Evolutionary conservation across 2,329 filamentous ascomycete species (phyloP), one percentile per base, ranked within the genome.

Genomic region (Colletotrichum liriopes): DNA sequence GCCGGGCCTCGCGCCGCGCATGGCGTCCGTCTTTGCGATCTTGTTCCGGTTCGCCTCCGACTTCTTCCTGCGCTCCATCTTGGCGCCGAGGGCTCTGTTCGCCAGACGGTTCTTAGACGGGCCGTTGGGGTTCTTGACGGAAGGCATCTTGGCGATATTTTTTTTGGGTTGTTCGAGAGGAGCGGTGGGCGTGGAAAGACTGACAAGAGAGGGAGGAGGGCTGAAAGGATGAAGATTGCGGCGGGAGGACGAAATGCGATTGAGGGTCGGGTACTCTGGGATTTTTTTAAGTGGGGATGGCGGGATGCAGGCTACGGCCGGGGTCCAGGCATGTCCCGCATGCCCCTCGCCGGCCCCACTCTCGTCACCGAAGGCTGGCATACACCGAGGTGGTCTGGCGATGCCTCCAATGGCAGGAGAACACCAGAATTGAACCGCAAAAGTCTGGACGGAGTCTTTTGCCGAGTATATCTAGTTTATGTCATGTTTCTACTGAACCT

Each of bases 81-180:
- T 84, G 51, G 82, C 80, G 74, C 81, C 85, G 65, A 85, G 82
- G 26, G 84, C 82, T 72, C 83, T 82, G 45, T 86, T 86, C 23
- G 82, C 82, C 49, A 86, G 80, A 18, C 87, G 85, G 83, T 89
- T 89, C 77, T 86, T 86, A 65, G 87, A 89, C 12, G 84, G 84
- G 58, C 83, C 84, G 84, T 90, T 90, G 77, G 88, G 88, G 82
- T 89, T 91, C 75, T 87, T 87, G 76, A 89, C 85, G 59, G 88
- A 90, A 20, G 86, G 84, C 87, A 89, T 90, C 26, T 47, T 26
- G 35, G 26, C 12, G 1, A n/a, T 43, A 12, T 47, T 52, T 11
- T 47, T 26, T 43, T 51, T 11, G n/a, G 32, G 45, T 54, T 32
- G 26, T 52, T 35, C 41, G 60, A n/a, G 47, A 26, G 45, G 16